These are phyloP conservation scores for Salicornia ramosissima DNA, from an alignment of 148 eudicot species.

Conservation along the genomic window DNA sequence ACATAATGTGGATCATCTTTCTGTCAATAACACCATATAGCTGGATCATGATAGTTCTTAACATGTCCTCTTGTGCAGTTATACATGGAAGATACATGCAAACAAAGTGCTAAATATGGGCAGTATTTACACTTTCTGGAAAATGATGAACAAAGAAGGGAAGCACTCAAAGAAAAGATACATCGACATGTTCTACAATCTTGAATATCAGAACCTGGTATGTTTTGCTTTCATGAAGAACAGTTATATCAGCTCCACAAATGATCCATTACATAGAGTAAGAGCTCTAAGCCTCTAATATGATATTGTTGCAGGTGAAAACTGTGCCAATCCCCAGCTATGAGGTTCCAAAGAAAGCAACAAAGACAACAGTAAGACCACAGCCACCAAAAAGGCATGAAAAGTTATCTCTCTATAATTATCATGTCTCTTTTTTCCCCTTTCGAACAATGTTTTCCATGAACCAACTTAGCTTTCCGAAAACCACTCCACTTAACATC, in stretches of 20 bases:
- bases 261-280: constrained; percentile 5
- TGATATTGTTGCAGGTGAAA: constrained; percentile 46
- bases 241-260: constrained; percentile 1
- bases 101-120: constrained; percentile 90
- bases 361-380: constrained; percentile 42
- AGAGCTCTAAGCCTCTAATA: constrained; percentile 16
- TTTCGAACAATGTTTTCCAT: background rate
- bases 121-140: constrained; percentile 74
- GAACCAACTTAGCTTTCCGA: background rate
- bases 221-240: background rate
- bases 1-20: background rate
- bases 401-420: constrained; percentile 16
- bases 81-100: constrained; percentile 98
- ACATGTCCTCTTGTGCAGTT: constrained; percentile 43
- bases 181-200: constrained; percentile 74
- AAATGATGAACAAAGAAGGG: constrained; percentile 55
- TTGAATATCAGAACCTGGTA: constrained; percentile 70
- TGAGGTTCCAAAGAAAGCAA: constrained; percentile 42
- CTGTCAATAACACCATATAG: constrained; percentile 2
- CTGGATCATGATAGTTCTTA: background rate
- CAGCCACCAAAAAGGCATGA: constrained; percentile 45
- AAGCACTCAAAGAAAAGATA: constrained; percentile 88
- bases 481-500: background rate
- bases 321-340: constrained; percentile 36
- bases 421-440: background rate